Evolutionary conservation across 371 early-diverging fungal species (phyloP).

Genomic region (Smittium culicis): DNA sequence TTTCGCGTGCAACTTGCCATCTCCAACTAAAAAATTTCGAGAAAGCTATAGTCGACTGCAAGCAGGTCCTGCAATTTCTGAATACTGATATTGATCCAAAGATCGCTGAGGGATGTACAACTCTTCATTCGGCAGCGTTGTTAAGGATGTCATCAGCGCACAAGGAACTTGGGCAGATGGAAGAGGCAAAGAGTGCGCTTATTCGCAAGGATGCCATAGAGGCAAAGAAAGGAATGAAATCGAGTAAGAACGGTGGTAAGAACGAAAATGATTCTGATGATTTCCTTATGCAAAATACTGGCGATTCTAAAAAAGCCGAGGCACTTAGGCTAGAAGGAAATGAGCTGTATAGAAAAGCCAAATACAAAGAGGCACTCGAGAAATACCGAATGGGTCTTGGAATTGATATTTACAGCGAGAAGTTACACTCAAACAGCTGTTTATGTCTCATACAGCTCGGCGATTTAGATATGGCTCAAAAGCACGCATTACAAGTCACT

Average conservation of each 20-base stretch:
- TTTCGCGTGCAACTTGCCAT: too few species aligned
- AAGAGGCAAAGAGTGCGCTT: constrained; percentile 28
- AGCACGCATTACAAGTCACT: constrained; percentile 33
- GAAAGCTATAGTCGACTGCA: too few species aligned
- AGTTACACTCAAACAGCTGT: constrained; percentile 30
- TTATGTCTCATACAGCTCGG: constrained; percentile 29
- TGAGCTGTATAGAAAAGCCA: constrained; percentile 26
- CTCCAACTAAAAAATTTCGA: too few species aligned
- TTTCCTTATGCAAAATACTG: constrained; percentile 7
- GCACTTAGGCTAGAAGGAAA: constrained; percentile 32
- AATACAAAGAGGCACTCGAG: constrained; percentile 25
- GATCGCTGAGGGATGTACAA: constrained; percentile 28
- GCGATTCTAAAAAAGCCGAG: constrained; percentile 20
- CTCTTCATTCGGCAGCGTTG: constrained; percentile 29
- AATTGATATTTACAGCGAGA: constrained; percentile 29
- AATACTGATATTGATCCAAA: constrained; percentile 26
- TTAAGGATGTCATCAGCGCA: constrained; percentile 33
- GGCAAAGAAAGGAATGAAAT: constrained; percentile 20
- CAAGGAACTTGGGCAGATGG: constrained; percentile 29
- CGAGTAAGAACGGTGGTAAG: constrained; percentile 7
- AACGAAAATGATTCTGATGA: constrained; percentile 10
- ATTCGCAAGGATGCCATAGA: constrained; percentile 33
- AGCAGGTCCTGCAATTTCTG: constrained; percentile 29
- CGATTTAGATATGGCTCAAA: constrained; percentile 26
- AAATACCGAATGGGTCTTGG: constrained; percentile 24